Evolutionary conservation across 1,284 basidiomycete species (phyloP), one percentile per base, ranked within the genome.

Genomic region (Dichomitus squalens): DNA sequence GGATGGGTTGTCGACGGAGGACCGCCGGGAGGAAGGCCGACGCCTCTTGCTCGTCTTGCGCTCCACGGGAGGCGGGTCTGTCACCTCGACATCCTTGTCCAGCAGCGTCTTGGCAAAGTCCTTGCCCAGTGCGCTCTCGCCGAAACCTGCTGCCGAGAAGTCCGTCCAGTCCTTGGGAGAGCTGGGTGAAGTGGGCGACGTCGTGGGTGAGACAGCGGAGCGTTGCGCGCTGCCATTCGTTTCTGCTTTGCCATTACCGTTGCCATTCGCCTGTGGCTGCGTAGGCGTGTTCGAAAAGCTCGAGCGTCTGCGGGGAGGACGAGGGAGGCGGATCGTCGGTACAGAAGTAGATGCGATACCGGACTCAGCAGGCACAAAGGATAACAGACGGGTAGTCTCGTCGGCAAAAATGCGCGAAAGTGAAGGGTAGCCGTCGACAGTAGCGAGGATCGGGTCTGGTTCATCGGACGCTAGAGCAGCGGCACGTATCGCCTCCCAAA

Each of bases 121-220:
- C 14, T 73, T 73, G 5, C 75, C 72, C 0, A 75, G 63, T 1
- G 70, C 64, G 4, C 72, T 70, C 38, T 82, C 79, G 14, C 82
- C 79, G 66, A 91, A 91, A 1, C 88, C 89, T 1, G 79, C 73
- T 1, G 79, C 72, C 0, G 87, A 84, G 70, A 91, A 91, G 43
- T 73, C 70, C 27, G 63, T 59, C 77, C 77, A 79, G 55, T 76
- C 73, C 34, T 73, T 72, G 4, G 72, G 69, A 5, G 63, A 64
- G 50, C 25, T 38, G 14, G 58, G 66, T 58, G 49, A 60, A 38
- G 46, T 62, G 36, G 41, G 63, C 46, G 67, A 64, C 27, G 55
- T 56, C 3, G 38, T 34, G 6, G 57, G 52, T 1, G 55, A 40
- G 1, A 50, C 33, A 12, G 49, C 29, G 9, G 49, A 34, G 31